Conservation (phyloP, 129 eudicot genomes). For the Artemisia annua region DNA sequence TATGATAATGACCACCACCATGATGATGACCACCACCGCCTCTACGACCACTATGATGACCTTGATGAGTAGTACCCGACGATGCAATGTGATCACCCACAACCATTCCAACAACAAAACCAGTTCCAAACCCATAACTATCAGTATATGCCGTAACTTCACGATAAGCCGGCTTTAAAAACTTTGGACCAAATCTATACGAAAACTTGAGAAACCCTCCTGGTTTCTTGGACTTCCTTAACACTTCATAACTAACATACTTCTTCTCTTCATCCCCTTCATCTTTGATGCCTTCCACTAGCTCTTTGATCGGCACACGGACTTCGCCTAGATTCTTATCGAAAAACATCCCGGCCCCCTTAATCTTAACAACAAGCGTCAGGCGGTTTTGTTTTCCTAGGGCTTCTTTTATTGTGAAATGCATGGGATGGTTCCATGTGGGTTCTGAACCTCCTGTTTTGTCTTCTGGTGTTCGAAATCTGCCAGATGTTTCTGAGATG, state of each 20-base stretch:
- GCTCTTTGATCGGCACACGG: slow-evolving; percentile 45
- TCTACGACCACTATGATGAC: not conserved
- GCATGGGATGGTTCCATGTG: slow-evolving; percentile 51
- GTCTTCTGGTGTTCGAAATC: slow-evolving; percentile 46
- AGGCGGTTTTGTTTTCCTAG: slow-evolving; percentile 31
- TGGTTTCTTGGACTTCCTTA: slow-evolving; percentile 42
- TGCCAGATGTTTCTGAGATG: slow-evolving; percentile 35
- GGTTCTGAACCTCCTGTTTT: slow-evolving; percentile 47
- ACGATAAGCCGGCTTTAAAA: too few species aligned
- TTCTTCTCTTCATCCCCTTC: not conserved
- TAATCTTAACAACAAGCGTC: slow-evolving; percentile 38
- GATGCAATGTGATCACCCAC: too few species aligned
- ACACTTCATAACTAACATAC: slow-evolving; percentile 48
- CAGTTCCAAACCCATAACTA: too few species aligned
- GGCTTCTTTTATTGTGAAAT: slow-evolving; percentile 46
- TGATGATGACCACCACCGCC: too few species aligned
- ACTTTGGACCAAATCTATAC: slow-evolving; percentile 28
- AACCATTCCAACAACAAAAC: too few species aligned
- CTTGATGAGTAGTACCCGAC: too few species aligned
- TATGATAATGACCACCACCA: not conserved
- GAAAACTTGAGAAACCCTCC: slow-evolving; percentile 48
- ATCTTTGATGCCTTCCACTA: not conserved
- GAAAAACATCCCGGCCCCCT: slow-evolving; percentile 40
- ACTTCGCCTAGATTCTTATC: slow-evolving; percentile 57
- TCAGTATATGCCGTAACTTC: too few species aligned